Base-by-base conservation (phyloP, 192 early-diverging fungal genomes). In the Coemansia javaensis region DNA sequence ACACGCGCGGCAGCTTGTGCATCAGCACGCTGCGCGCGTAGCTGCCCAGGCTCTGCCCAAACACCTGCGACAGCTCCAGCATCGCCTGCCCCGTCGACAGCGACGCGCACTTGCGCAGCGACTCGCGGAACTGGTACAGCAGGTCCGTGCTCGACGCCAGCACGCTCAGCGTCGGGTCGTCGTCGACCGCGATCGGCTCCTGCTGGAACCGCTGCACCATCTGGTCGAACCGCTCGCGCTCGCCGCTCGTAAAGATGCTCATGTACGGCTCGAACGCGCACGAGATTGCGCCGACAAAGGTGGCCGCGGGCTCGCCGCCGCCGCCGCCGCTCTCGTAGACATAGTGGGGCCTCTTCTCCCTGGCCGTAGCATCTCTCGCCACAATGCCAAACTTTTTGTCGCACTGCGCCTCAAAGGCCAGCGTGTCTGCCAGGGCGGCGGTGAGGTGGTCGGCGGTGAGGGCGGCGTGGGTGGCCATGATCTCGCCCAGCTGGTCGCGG, bases 321-420 rank as follows among this genome's bases (percentile, higher is more conserved):
- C 25, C 44, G 0, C 51, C 53, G 10, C 22, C 32, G 11, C 25
- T 39, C 38, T 56, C 54, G 23, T 63, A 67, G 24, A 50, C 42
- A 22, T 32, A 21, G n/a, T n/a, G n/a, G n/a, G n/a, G n/a, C n/a
- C n/a, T n/a, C n/a, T n/a, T n/a, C n/a, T n/a, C n/a, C n/a, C n/a
- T n/a, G n/a, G n/a, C n/a, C n/a, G n/a, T n/a, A n/a, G n/a, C n/a
- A n/a, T n/a, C n/a, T n/a, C 15, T 25, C 17, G 38, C n/a, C 50
- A 61, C 67, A 40, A 61, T 77, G 20, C 62, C 61, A 51, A 91
- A 97, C 32, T 87, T 69, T 21, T 83, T 82, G 28, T 80, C 71
- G 9, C 95, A 72, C 58, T 94, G 93, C 13, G 63, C 66, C 66
- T 99, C 96, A 64, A 97, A 97, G 25, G 93, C 91, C 41, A 90